A percentile compares a stretch with the other conserved stretches of the same genome.
Conservation (phyloP, 2,329 filamentous ascomycete genomes). For the Colletotrichum abscissum region DNA sequence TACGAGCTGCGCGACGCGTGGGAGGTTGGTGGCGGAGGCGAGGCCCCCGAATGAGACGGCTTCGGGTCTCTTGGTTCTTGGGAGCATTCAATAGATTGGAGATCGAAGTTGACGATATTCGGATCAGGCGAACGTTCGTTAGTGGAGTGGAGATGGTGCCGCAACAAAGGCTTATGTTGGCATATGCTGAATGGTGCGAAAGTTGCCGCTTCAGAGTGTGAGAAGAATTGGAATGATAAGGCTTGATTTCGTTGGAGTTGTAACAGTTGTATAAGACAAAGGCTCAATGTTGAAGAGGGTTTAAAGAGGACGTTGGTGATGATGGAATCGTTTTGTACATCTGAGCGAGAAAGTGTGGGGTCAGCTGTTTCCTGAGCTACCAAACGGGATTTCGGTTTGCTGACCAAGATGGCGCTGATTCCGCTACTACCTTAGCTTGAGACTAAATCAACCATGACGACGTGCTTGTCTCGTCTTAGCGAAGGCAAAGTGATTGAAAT, state of each 20-base stretch:
- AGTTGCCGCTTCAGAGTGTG: background rate
- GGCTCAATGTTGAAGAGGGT: background rate
- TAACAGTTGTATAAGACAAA: background rate
- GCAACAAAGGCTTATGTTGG: background rate
- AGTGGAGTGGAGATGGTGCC: background rate
- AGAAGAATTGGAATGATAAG: background rate
- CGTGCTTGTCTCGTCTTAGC: background rate
- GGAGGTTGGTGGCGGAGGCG: background rate
- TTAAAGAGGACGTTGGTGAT: background rate
- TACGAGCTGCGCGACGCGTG: background rate
- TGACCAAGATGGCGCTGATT: background rate
- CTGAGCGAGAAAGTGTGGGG: background rate
- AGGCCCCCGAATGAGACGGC: slow-evolving; percentile 9
- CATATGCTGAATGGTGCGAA: background rate
- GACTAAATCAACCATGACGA: background rate
- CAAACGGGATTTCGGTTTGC: background rate
- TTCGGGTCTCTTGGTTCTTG: slow-evolving; percentile 3
- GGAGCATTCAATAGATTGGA: slow-evolving; percentile 5
- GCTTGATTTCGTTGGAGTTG: background rate
- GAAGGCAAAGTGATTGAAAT: background rate
- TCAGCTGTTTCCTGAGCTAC: background rate
- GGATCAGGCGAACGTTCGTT: too few species aligned
- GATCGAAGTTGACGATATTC: background rate
- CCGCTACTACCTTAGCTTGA: background rate
- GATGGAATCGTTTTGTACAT: background rate